These are phyloP conservation scores for Candida easanensis DNA, from an alignment of 805 yeast species.

Conservation along the genomic window DNA sequence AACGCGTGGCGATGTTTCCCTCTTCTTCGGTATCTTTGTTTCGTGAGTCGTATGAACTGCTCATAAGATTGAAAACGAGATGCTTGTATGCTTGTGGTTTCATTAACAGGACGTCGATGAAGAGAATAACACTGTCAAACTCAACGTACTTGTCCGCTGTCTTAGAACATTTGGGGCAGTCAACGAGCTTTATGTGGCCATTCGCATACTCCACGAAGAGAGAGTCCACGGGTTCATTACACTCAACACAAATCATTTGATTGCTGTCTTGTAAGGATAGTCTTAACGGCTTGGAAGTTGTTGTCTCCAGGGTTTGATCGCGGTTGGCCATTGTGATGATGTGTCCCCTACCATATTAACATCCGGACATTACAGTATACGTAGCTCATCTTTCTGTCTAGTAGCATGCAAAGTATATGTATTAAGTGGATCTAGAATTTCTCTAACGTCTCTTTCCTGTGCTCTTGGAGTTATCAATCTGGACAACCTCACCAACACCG, in stretches of 20 bases:
- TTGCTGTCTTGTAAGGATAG: too few relatives aligned
- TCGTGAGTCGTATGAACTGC: conserved; percentile 6
- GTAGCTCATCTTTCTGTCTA: too few relatives aligned
- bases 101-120: conserved; percentile 77
- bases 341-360: too few relatives aligned
- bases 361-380: too few relatives aligned
- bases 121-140: conserved; percentile 77
- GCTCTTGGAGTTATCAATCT: conserved; percentile 54
- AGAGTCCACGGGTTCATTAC: conserved; percentile 61
- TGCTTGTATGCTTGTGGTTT: conserved; percentile 90
- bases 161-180: conserved; percentile 66
- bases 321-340: too few relatives aligned
- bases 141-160: conserved; percentile 92
- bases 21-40: too few relatives aligned
- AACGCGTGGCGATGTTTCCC: neutral
- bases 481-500: conserved; percentile 86
- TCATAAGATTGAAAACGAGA: conserved; percentile 68
- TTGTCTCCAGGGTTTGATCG: too few relatives aligned
- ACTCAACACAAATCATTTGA: conserved; percentile 88
- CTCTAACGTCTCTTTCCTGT: conserved; percentile 48
- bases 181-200: conserved; percentile 74
- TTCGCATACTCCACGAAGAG: conserved; percentile 73
- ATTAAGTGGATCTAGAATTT: too few relatives aligned
- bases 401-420: too few relatives aligned
- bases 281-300: too few relatives aligned